Evolutionary conservation across 2,329 filamentous ascomycete genomes (phyloP), one percentile per base, ranked within the genome.

Genomic region (Elsinoe arachidis): DNA sequence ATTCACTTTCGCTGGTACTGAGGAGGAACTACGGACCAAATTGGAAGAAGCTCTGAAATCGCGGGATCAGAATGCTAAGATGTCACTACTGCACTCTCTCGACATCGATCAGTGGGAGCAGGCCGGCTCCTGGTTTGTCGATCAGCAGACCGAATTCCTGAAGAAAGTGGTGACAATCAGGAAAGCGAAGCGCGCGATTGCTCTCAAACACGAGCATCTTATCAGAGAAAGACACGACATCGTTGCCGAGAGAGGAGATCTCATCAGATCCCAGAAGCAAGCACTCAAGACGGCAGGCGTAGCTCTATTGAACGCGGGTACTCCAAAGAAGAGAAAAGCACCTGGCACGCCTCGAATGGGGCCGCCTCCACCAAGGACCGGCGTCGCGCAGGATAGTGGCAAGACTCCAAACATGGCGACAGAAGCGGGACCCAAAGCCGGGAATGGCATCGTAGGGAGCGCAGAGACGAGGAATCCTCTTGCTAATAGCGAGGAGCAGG

Each of bases 121-220:
- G 46, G 79, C 80, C 19, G 82, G 82, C 2, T 79, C 83, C 58
- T 80, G 81, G 74, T 77, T 85, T 46, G 72, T 84, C 1, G 76
- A 78, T 1, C 73, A 75, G 52, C 83, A 85, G 63, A 71, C 71
- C 49, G 68, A 72, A 3, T 69, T 83, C 39, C 66, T 84, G 37
- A 67, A 69, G 15, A 74, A 76, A 49, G 76, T 82, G 63, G 82
- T 76, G 63, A 69, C 75, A 1, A 73, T 77, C 26, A 74, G 83
- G 39, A 74, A 76, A 59, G 74, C 77, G 39, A 79, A 82, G 65
- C 74, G 82, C 19, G 75, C 74, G 54, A 72, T 78, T 4, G 80
- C 79, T 2, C 69, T 71, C 33, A 67, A 72, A 2, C 91, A 83
- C 60, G 83, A 85, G 63, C 64, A 70, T 2, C 77, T 83, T 62